Evolutionary conservation across 2,329 filamentous ascomycete species (phyloP), one percentile per base, ranked within the genome.

Genomic region (Ilyonectria sp.): DNA sequence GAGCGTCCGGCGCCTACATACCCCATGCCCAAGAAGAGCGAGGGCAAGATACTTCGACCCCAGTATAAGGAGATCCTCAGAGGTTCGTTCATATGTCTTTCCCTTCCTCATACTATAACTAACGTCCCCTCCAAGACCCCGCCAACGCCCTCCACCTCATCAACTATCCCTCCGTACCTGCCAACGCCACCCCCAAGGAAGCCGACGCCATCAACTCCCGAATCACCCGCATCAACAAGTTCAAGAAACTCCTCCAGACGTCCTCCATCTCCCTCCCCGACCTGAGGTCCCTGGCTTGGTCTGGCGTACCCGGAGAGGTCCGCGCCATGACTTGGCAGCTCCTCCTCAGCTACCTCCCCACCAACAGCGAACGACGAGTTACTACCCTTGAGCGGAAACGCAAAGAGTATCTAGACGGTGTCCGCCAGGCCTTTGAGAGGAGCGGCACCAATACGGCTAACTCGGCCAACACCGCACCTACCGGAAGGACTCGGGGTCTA

Each of bases 311-410:
- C 0, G 92, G 94, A 75, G 97, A 99, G 83, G 94, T 99, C 19
- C 93, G 97, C 63, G 94, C 96, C 57, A 98, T 99, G 92, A 96
- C 95, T n/a, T 99, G 96, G 96, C 95, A 98, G 81, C 86, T 99
- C 26, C 86, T 99, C 21, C 89, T 99, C 26, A 96, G 95, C 65
- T 99, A 99, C 80, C 88, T 99, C 5, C 96, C 97, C 1, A 97
- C 95, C n/a, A 98, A 94, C 78, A 97, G 94, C 75, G 97, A 99
- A 79, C 89, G 96, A 69, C 90, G 97, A 60, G 93, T 98, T 8
- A 89, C 93, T 1, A 96, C 95, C 0, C 86, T 99, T 10, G 96
- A 99, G 79, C 88, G 96, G 66, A 99, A 99, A 81, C 90, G 96
- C 58, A 98, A 95, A 78, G 97, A 99, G 79, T 99, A 99, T 78